Evolutionary conservation across 768 basidiomycete genomes (phyloP).

Genomic region (Mycena polygramma): DNA sequence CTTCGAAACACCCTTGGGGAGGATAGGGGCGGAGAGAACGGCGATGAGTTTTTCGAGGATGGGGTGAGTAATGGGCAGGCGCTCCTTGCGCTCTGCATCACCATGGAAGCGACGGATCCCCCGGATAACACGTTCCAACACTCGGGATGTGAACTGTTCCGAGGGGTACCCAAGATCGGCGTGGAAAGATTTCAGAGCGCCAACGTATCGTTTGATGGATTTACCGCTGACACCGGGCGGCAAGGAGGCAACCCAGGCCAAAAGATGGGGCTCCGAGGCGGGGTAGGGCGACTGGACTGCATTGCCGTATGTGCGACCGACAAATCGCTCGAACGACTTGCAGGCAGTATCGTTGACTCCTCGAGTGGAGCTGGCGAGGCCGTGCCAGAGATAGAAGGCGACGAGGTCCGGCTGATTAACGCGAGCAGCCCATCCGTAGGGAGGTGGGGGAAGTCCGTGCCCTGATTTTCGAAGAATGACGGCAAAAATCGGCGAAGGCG

Average conservation of each 20-base stretch:
- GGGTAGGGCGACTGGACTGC: conserved; percentile 7
- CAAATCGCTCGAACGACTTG: conserved; percentile 16
- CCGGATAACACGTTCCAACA: conserved; percentile 14
- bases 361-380: conserved; percentile 7
- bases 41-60: conserved; percentile 14
- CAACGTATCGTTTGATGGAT: conserved; percentile 13
- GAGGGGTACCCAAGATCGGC: conserved; percentile 13
- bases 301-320: background rate
- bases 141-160: conserved; percentile 15
- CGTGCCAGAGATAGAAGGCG: conserved; percentile 20
- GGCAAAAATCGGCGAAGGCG: background rate
- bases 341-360: conserved; percentile 9
- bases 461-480: too few relatives aligned
- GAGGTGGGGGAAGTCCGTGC: conserved; percentile 8
- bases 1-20: conserved; percentile 10
- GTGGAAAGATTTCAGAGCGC: conserved; percentile 16
- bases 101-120: conserved; percentile 16
- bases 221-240: conserved; percentile 7
- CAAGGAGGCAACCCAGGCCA: conserved; percentile 13
- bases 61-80: conserved; percentile 14
- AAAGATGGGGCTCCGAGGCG: conserved; percentile 7
- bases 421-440: conserved; percentile 17
- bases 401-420: conserved; percentile 19
- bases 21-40: background rate
- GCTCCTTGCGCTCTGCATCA: conserved; percentile 5